A percentile compares a stretch with the other conserved stretches of the same genome.
These are phyloP conservation scores for Neurospora sp. DNA, from an alignment of 495 filamentous ascomycete species.

Conservation along the genomic window DNA sequence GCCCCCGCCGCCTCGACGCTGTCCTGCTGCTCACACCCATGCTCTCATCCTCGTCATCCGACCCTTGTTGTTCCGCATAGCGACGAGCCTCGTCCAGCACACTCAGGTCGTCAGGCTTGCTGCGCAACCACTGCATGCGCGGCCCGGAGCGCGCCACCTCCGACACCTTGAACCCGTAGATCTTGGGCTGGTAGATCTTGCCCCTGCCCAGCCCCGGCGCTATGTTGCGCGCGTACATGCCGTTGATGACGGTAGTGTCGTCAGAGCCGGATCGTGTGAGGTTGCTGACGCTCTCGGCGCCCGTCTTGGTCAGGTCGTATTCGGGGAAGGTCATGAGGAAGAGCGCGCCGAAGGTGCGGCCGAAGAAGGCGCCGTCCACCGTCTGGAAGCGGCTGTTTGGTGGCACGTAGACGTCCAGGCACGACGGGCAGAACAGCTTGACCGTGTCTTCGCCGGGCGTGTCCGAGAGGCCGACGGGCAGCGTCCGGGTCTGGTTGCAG, in stretches of 20 bases:
- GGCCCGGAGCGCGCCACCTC: slow-evolving; percentile 80
- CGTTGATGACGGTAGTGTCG: slow-evolving; percentile 60
- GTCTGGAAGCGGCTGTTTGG: slow-evolving; percentile 96
- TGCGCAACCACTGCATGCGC: slow-evolving; percentile 91
- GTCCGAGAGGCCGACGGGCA: slow-evolving; percentile 87
- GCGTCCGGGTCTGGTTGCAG: slow-evolving; percentile 76
- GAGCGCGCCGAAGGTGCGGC: slow-evolving; percentile 81
- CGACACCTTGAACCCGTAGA: slow-evolving; percentile 92
- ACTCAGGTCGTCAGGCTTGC: slow-evolving; percentile 65
- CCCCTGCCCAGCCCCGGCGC: slow-evolving; percentile 75
- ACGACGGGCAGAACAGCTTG: slow-evolving; percentile 94
- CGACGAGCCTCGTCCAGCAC: slow-evolving; percentile 70
- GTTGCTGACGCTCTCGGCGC: slow-evolving; percentile 32
- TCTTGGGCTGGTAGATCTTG: slow-evolving; percentile 85
- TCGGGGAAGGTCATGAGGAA: slow-evolving; percentile 99
- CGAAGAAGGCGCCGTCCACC: slow-evolving; percentile 98
- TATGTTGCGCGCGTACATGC: slow-evolving; percentile 70
- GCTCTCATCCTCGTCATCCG: slow-evolving; percentile 36
- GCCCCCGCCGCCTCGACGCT: slow-evolving; percentile 25
- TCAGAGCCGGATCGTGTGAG: slow-evolving; percentile 28
- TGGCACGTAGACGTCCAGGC: slow-evolving; percentile 92
- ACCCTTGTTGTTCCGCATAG: slow-evolving; percentile 39
- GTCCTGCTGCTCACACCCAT: slow-evolving; percentile 31
- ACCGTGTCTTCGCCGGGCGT: slow-evolving; percentile 95
- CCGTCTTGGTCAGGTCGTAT: slow-evolving; percentile 59